Evolutionary conservation across 129 eudicot genomes (phyloP), one percentile per base, ranked within the genome.

Genomic region (Smallanthus sonchifolius): DNA sequence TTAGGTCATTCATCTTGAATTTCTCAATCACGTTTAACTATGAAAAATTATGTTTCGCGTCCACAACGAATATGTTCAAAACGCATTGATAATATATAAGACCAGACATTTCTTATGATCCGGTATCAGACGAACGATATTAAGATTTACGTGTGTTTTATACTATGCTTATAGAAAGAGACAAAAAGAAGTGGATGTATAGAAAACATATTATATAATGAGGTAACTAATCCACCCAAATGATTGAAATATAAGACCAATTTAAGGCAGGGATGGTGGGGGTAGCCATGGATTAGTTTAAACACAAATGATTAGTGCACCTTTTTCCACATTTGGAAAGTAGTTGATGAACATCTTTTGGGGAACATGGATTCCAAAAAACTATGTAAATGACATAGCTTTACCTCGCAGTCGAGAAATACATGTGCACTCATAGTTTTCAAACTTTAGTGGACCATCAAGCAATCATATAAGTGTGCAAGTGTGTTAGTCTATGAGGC

Each of bases 321-420:
- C 43, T 77, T 59, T 75, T 61, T 19, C 80, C 68, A 67, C 5
- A 30, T 65, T 43, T 59, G 75, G 83, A 76, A 79, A 69, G 32
- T 8, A 76, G 52, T 24, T 45, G 57, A 37, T 72, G 71, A 10
- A 44, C 69, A 64, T 59, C 67, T 51, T 76, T 69, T 47, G 13
- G 65, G 74, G 75, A 76, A n/a, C 74, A 76, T 81, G 78, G 7
- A 15, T 70, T 43, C 49, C 68, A 70, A 81, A 74, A 75, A 63
- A 74, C 35, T 78, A 65, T 40, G 35, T 68, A 52, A 67, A 57
- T 49, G 30, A 10, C 73, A 59, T 72, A 70, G 30, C 60, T 40
- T 80, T 67, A 61, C 77, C 75, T 80, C 76, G 48, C 75, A 61
- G 75, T 63, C 62, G 80, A 84, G 82, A 40, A 49, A 72, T 5